phyloP scores from a whole-genome alignment of 495 filamentous ascomycete genomes.

The Tuber aestivum region DNA sequence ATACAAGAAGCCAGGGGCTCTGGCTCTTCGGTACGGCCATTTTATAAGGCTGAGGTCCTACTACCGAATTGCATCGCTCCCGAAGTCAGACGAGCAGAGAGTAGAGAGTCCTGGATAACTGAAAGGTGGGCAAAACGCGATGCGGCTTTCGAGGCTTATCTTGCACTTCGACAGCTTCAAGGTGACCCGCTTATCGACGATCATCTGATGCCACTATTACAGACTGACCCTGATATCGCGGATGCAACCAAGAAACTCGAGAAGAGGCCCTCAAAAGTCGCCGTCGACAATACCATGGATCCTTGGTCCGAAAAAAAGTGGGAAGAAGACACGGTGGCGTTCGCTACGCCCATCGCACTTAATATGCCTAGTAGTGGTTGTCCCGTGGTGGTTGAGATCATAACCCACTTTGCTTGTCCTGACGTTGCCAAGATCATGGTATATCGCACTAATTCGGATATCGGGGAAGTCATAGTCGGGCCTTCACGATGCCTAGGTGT shows the following conservation, averaged over 20 bases:
- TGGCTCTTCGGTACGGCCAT: slow-evolving; percentile 30
- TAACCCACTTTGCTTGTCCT: slow-evolving; percentile 44
- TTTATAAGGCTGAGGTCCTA: slow-evolving; percentile 53
- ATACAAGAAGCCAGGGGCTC: slow-evolving; percentile 9
- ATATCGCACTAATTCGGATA: slow-evolving; percentile 46
- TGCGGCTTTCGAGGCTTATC: slow-evolving; percentile 76
- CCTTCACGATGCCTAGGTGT: slow-evolving; percentile 23
- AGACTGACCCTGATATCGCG: slow-evolving; percentile 40
- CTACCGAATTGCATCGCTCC: slow-evolving; percentile 67
- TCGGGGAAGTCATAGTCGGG: slow-evolving; percentile 24
- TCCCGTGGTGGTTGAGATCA: slow-evolving; percentile 35
- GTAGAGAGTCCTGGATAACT: slow-evolving; percentile 57
- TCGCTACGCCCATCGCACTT: slow-evolving; percentile 25
- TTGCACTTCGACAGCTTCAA: slow-evolving; percentile 60
- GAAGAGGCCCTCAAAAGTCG: slow-evolving; percentile 48
- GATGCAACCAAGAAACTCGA: slow-evolving; percentile 44
- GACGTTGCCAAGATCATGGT: slow-evolving; percentile 43
- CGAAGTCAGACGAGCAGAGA: slow-evolving; percentile 53
- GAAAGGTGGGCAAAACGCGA: slow-evolving; percentile 75
- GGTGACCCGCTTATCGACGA: slow-evolving; percentile 58
- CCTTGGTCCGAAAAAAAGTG: slow-evolving; percentile 52
- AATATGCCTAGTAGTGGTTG: slow-evolving; percentile 15
- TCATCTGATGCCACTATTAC: slow-evolving; percentile 62
- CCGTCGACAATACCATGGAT: slow-evolving; percentile 55
- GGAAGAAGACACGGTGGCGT: slow-evolving; percentile 25